These are phyloP conservation scores for Boletus sp. DNA, from an alignment of 768 basidiomycete genomes.

Conservation along the genomic window DNA sequence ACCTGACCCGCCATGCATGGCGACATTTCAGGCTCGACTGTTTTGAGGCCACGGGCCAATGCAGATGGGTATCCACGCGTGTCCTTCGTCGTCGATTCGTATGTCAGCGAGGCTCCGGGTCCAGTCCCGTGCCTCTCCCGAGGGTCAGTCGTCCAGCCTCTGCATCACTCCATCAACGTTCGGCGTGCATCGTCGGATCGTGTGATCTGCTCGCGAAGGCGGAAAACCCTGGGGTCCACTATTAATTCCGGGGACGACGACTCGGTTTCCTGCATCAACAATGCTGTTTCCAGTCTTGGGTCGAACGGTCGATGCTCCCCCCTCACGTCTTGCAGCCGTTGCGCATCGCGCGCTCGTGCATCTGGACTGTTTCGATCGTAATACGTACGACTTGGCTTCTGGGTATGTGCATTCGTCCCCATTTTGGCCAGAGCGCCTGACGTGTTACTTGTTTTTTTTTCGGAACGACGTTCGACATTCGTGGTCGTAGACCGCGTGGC, in stretches of 20 bases:
- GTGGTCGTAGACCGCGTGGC: background rate
- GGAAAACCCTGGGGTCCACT: slow-evolving; percentile 7
- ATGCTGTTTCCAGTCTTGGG: background rate
- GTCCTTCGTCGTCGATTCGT: background rate
- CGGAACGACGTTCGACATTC: background rate
- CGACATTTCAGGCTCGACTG: background rate
- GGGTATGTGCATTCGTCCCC: background rate
- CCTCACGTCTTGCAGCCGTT: background rate
- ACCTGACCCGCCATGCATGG: background rate
- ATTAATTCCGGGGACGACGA: background rate
- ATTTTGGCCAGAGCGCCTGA: background rate
- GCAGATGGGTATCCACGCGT: background rate
- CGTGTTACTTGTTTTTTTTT: background rate
- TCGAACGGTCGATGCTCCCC: background rate
- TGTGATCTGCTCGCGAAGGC: slow-evolving; percentile 5
- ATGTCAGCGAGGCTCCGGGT: background rate
- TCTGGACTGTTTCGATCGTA: background rate
- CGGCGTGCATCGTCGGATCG: slow-evolving; percentile 3
- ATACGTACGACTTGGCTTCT: background rate
- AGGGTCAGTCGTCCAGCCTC: background rate
- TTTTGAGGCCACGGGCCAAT: background rate
- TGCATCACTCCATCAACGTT: slow-evolving; percentile 13
- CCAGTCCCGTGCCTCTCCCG: background rate
- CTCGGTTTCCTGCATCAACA: background rate
- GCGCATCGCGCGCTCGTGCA: background rate